Conservation (phyloP, 768 basidiomycete genomes). For the Amanita thiersii region DNA sequence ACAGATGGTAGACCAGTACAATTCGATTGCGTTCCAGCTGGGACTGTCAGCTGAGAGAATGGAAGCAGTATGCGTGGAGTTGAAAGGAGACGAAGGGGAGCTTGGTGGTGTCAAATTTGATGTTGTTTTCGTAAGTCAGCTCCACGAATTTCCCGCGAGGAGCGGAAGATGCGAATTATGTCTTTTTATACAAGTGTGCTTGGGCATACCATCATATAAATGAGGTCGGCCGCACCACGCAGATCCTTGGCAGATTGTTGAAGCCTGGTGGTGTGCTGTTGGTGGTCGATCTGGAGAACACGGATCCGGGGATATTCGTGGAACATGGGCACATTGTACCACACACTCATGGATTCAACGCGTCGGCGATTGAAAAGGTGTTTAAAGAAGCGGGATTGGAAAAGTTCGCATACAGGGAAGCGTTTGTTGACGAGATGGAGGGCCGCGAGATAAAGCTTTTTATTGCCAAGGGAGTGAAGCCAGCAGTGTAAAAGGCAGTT, state of each 20-base stretch:
- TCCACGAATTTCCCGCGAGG: not conserved
- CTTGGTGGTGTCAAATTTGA: slow-evolving; percentile 56
- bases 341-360: slow-evolving; percentile 44
- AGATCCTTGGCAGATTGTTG: slow-evolving; percentile 39
- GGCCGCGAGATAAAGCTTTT: slow-evolving; percentile 36
- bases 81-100: slow-evolving; percentile 37
- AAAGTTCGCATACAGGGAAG: slow-evolving; percentile 29
- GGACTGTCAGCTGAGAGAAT: slow-evolving; percentile 60
- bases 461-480: slow-evolving; percentile 43
- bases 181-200: slow-evolving; percentile 50
- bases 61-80: slow-evolving; percentile 46
- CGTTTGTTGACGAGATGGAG: slow-evolving; percentile 19
- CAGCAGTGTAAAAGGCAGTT: too few relatives aligned
- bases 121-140: slow-evolving; percentile 56
- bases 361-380: slow-evolving; percentile 35
- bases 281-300: slow-evolving; percentile 47
- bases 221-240: slow-evolving; percentile 37
- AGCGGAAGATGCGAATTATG: not conserved
- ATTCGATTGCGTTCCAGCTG: slow-evolving; percentile 46
- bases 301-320: too few relatives aligned
- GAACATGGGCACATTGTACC: too few relatives aligned
- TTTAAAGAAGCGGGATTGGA: slow-evolving; percentile 49
- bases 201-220: slow-evolving; percentile 55
- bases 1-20: slow-evolving; percentile 59
- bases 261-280: slow-evolving; percentile 49